Evolutionary conservation across 129 eudicot genomes (phyloP).

Genomic region (Flaveria sonorensis): DNA sequence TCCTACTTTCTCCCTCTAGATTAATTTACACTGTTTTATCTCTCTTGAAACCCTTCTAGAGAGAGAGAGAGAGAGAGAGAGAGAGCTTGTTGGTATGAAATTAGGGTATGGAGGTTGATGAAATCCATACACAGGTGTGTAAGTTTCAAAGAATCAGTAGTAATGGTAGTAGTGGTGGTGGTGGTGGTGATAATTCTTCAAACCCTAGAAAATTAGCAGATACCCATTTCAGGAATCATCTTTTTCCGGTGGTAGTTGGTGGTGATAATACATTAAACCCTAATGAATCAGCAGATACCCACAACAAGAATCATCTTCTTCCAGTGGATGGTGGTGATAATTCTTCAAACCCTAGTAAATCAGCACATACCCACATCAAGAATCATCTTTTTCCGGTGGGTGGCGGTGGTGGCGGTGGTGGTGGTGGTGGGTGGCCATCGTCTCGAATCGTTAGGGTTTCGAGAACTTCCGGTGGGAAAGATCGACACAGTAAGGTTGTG

Average conservation of each 20-base stretch:
- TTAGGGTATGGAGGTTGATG: slow-evolving; percentile 76
- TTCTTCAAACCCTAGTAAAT: slow-evolving; percentile 30
- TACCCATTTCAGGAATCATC: too few species aligned
- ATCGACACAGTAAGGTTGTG: slow-evolving; percentile 81
- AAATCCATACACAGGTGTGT: slow-evolving; percentile 46
- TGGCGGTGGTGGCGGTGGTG: slow-evolving; percentile 27
- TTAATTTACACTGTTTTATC: slow-evolving; percentile 17
- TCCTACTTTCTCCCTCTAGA: slow-evolving; percentile 17
- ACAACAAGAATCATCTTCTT: too few species aligned
- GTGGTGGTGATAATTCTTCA: too few species aligned
- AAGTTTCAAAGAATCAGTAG: slow-evolving; percentile 36
- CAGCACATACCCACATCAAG: background rate
- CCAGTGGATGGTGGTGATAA: background rate
- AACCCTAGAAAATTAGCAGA: too few species aligned
- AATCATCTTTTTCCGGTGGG: slow-evolving; percentile 26
- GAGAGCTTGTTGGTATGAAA: slow-evolving; percentile 43
- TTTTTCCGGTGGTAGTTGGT: too few species aligned
- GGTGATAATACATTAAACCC: too few species aligned
- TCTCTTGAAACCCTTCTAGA: slow-evolving; percentile 23
- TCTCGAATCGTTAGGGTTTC: slow-evolving; percentile 91
- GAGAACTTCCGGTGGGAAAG: slow-evolving; percentile 83
- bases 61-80: slow-evolving; percentile 2
- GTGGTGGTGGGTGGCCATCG: slow-evolving; percentile 63
- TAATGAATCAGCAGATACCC: too few species aligned
- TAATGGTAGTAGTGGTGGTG: too few species aligned